Evolutionary conservation across 1,284 basidiomycete genomes (phyloP), one percentile per base, ranked within the genome.

Genomic region (Ustilago sp.): DNA sequence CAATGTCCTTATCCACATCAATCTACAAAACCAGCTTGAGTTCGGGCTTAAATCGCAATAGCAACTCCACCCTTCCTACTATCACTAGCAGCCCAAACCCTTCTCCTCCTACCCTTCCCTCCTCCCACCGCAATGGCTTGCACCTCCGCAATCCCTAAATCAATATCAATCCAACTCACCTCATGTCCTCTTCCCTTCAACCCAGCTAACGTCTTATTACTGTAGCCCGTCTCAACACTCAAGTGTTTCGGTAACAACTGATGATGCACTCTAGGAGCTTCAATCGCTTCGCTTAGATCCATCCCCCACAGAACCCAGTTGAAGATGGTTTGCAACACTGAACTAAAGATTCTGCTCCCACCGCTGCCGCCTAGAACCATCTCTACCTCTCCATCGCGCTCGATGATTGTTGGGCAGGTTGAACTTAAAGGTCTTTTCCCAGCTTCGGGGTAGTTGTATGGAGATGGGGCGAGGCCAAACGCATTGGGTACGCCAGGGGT

Each of bases 201-300:
- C 1, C 62, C 77, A 0, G 77, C 74, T 1, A 81, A 38, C 31
- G 71, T 62, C 17, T 72, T 68, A 2, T 67, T 68, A 50, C 60
- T 67, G 58, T 75, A 80, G 9, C 73, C 69, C 4, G 78, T 82
- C 65, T 84, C 82, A n/a, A 73, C 74, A 19, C 66, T 74, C 4
- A 83, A 59, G 31, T 65, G 32, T 17, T 59, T 61, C 9, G 82
- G 82, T 8, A 84, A 63, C 28, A 84, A 67, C 85, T 98, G 96
- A 83, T 97, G 91, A 83, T 98, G 95, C n/a, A 97, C 85, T n/a
- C 95, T 89, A 0, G 93, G 92, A 73, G 88, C 89, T 86, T 98
- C 96, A 41, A 98, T 91, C 0, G 95, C 93, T 36, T 89, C 86
- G 66, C 92, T 91, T 36, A 93, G 86, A 81, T 96, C 91, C 87